Evolutionary conservation across 2,329 filamentous ascomycete species (phyloP), one percentile per base, ranked within the genome.

Genomic region (Diplocarpon mali): DNA sequence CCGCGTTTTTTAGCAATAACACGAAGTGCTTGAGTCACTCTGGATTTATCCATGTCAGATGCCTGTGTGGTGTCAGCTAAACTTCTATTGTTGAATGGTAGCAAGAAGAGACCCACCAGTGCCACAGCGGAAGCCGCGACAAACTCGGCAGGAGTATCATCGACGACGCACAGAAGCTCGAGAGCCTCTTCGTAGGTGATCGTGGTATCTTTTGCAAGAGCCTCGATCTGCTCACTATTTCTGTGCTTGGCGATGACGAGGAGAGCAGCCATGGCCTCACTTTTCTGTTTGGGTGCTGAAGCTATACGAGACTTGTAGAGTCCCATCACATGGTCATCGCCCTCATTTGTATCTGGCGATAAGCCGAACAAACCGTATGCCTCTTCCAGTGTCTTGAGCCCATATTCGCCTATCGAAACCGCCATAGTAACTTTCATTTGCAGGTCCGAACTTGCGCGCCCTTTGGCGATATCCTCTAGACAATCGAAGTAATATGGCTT

Each of bases 101-200:
- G 35, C 11, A 27, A 15, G 10, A 10, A 24, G 16, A 38, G 32
- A 49, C 56, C 54, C 53, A 62, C 59, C 43, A 58, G 45, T 20
- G 54, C 56, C 20, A 62, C 46, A 7, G 60, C 60, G 37, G 53
- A 40, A 39, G 61, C 59, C 38, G 57, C 58, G 42, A 63, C 58
- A 35, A 48, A 57, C 35, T 62, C 60, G 20, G 60, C 58, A 20
- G 52, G 45, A 29, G 55, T 57, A 38, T 61, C 54, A 11, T 46
- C 40, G 4, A 52, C 42, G 9, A 62, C 71, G 7, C 70, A 74
- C 11, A 85, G 66, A 64, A 73, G 84, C 11, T 71, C 64, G 28
- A 82, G 66, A 1, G 81, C 81, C 57, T 83, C 76, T 37, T 77
- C 70, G 44, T 75, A 72, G n/a, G 71, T 78, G 49, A 79, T 71